Evolutionary conservation across 2,329 filamentous ascomycete species (phyloP).

Genomic region (Colletotrichum sp.): DNA sequence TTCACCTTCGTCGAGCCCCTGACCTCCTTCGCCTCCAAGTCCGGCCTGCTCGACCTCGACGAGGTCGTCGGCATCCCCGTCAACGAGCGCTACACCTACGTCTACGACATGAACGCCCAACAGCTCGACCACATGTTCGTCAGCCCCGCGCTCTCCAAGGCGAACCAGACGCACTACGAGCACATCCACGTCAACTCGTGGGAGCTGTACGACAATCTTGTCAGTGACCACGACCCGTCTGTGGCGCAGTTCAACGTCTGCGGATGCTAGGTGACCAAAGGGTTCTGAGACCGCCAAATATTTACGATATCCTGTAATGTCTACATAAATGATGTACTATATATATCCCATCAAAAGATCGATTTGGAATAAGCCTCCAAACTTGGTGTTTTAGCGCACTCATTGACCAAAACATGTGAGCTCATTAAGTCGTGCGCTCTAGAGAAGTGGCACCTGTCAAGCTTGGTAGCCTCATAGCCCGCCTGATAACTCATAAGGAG

Average conservation of each 20-base stretch:
- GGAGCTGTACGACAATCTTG: conserved; percentile 58
- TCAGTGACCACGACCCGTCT: conserved; percentile 73
- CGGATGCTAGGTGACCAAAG: conserved; percentile 24
- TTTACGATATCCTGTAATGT: too few species aligned
- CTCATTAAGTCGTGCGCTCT: too few species aligned
- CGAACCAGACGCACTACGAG: conserved; percentile 53
- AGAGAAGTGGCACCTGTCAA: too few species aligned
- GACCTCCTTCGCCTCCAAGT: conserved; percentile 54
- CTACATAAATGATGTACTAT: too few species aligned
- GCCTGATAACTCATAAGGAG: too few species aligned
- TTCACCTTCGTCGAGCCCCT: conserved; percentile 68
- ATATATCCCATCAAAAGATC: too few species aligned
- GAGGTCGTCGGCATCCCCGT: conserved; percentile 55
- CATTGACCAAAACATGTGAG: too few species aligned
- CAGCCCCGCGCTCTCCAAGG: conserved; percentile 52
- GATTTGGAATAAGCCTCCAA: too few species aligned
- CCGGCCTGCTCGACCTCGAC: conserved; percentile 65
- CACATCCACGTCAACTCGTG: conserved; percentile 76
- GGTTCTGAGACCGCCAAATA: too few species aligned
- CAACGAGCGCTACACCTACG: conserved; percentile 71
- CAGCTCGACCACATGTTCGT: conserved; percentile 74
- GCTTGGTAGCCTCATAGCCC: too few species aligned
- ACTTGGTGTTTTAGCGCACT: too few species aligned
- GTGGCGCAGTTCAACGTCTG: conserved; percentile 69
- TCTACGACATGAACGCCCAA: conserved; percentile 72